Evolutionary conservation across 148 eudicot genomes (phyloP), one percentile per base, ranked within the genome.

Genomic region (Nepenthes mirabilis): DNA sequence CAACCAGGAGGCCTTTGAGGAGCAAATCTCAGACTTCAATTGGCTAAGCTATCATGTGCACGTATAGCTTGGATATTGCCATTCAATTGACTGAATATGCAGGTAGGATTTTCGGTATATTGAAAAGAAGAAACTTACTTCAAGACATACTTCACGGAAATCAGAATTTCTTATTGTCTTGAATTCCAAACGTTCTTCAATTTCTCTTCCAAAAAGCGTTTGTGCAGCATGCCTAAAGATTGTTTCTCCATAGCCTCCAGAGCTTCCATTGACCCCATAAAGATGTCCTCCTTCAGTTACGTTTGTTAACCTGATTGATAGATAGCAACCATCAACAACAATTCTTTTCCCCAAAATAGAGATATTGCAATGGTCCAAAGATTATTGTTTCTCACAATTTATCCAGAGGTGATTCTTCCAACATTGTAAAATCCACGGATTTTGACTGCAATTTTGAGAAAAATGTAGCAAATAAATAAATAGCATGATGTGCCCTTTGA

Each of bases 171-270:
- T 75, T 66, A 84, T 48, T 37, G 78, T 79, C 72, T 66, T 84
- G 69, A 79, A 94, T 55, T 80, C 80, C 37, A 86, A 61, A 55
- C 95, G 86, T 49, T 86, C 97, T 68, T 69, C 61, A 43, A 89
- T 77, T 56, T 89, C 93, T 71, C 56, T 79, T 12, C 79, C 88
- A 73, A 76, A 82, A 52, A 94, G 87, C 51, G 69, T 56, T 69
- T 81, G 82, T 14, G 99, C 89, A 37, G 95, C 83, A 76, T 89
- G 66, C 47, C 83, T 86, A 43, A 82, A 89, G 32, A 84, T 75
- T 34, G 84, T 84, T 65, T 89, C 97, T 58, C 97, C 97, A 72
- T 86, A 94, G 54, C 99, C 99, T 61, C 99, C 99, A 47, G 99
- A 94, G 71, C 97, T 74, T 65, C 99, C 99, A 55, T 60, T 66